Evolutionary conservation across 176 grass and related monocot genomes (phyloP), one percentile per base, ranked within the genome.

Genomic region (Aegilops bicornis): DNA sequence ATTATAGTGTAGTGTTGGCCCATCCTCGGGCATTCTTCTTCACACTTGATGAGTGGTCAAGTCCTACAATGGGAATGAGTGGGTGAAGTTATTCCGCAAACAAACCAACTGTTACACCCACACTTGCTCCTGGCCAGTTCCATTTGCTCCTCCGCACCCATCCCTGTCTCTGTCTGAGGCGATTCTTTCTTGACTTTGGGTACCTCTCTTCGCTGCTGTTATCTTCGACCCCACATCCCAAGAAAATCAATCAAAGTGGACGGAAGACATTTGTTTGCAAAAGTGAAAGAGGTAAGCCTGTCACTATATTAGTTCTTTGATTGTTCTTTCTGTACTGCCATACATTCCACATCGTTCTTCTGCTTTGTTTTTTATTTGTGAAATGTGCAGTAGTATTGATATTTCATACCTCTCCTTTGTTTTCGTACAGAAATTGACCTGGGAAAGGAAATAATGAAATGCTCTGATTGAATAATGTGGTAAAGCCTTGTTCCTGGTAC

Each of bases 1-100:
- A 86, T 50, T 86, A 89, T 89, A 89, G 88, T 61, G 16, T 6
- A 33, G 14, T 77, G 10, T 77, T 59, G 2, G 31, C 36, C 39
- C 52, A 64, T 39, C 66, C 73, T 48, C 39, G 29, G 50, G n/a
- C 37, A 24, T 63, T 35, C 69, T 2, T 50, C 77, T 52, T 77
- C 29, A 36, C 27, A 69, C 4, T 42, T 59, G 31, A 71, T 39
- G 68, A n/a, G 36, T 72, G 69, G 69, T 72, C 36, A 40, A 40
- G 69, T 77, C 63, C n/a, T 77, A 32, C 29, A 79, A 39, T 31
- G 37, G 70, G 37, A 77, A 82, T 63, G 78, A 22, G 88, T 77
- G 88, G 78, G 78, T 23, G 50, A 82, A 81, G 85, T 61, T 86
- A 19, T 17, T 40, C 37, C 83, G 24, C 14, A 8, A 11, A 77